Evolutionary conservation across 176 grass and related monocot species (phyloP), one percentile per base, ranked within the genome.

Genomic region (Juncus inflexus): DNA sequence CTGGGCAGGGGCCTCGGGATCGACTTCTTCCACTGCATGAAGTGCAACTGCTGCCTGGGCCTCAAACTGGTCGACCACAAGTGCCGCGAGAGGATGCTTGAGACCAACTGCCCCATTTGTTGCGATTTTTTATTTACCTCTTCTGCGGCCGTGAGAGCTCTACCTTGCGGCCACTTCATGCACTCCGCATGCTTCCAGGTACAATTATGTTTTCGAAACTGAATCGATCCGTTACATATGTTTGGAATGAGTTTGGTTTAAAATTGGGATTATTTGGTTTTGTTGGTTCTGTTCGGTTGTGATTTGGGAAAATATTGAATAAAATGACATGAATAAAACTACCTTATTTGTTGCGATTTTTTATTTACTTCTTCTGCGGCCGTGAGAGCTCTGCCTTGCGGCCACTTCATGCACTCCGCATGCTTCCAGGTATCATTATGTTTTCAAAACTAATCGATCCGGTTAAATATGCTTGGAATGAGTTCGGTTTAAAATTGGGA

Each of bases 171-270:
- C 15, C 95, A 99, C 62, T 99, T 99, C 86, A 99, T 99, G 95
- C 95, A 99, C 79, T 99, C 95, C 68, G 85, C 95, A 64, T 99
- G 95, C 75, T 99, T 99, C 80, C 95, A 99, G 85, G 94, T 99
- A 80, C 1, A 0, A 28, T 28, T 28, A 28, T 28, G 19, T 28
- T 28, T 28, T 28, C 19, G 19, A 28, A 28, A 28, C 19, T 28
- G 19, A 28, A 28, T 28, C 19, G 19, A 28, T 28, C 19, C 19
- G 19, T 28, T 28, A 28, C 0, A 28, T 28, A 28, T 28, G 1
- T 28, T 28, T 28, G 19, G 19, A 28, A 28, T 28, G 19, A 28
- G 19, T 28, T 28, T 1, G 19, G 19, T 28, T 28, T 28, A 28
- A 28, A 28, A 28, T 28, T 28, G 19, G 19, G 19, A 28, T 28